Conservation (phyloP, 805 yeast species). For the Isabelozyma pseudorhagii region DNA sequence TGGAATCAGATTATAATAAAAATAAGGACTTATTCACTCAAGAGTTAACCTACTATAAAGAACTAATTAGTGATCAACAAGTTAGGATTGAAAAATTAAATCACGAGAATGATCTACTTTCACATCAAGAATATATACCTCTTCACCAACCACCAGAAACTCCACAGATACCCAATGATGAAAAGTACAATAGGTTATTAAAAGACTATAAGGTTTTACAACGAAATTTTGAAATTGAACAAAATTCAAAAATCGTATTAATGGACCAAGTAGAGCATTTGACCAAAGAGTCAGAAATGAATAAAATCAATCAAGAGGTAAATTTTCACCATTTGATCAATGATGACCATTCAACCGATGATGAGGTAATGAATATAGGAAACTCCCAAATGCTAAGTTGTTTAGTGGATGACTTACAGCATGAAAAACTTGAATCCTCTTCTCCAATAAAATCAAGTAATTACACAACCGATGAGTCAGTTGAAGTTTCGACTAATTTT, state of each 20-base stretch:
- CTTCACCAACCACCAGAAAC: conserved; percentile 1
- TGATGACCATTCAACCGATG: conserved; percentile 2
- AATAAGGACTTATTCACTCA: conserved; percentile 24
- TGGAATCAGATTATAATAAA: conserved; percentile 26
- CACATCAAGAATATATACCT: conserved; percentile 1
- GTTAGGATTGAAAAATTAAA: conserved; percentile 17
- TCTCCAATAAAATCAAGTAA: conserved; percentile 20
- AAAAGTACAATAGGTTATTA: conserved; percentile 25
- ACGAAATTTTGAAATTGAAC: conserved; percentile 51
- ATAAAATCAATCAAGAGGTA: not conserved
- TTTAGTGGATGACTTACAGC: conserved; percentile 17
- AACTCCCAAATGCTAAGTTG: conserved; percentile 19
- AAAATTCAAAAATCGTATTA: conserved; percentile 48
- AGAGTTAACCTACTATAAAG: conserved; percentile 31
- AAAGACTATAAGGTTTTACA: conserved; percentile 40
- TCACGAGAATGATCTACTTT: conserved; percentile 10
- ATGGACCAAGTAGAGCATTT: conserved; percentile 54
- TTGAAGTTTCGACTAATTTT: conserved; percentile 18
- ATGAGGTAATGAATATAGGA: not conserved
- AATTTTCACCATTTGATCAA: not conserved
- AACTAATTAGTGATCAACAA: conserved; percentile 30
- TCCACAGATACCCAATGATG: conserved; percentile 12
- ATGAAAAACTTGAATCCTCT: conserved; percentile 14
- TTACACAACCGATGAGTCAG: conserved; percentile 11
- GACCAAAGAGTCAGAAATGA: conserved; percentile 21